Evolutionary conservation across 139 green algal species (phyloP).

Genomic region (Chlamydomonas urium): DNA sequence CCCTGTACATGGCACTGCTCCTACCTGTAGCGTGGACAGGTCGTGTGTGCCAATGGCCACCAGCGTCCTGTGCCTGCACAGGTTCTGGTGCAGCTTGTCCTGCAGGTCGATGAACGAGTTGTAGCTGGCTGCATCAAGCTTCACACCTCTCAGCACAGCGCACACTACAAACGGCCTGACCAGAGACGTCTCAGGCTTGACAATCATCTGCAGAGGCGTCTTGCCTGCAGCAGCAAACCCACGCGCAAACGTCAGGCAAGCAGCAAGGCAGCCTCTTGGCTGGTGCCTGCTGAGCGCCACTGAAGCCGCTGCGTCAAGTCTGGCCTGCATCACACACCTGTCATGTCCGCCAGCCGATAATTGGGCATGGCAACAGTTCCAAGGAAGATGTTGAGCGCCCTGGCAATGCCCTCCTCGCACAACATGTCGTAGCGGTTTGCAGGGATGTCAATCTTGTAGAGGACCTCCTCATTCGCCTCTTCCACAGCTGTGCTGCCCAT

Average conservation of each 20-base stretch:
- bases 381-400: slow-evolving; percentile 94
- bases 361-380: slow-evolving; percentile 45
- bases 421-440: slow-evolving; percentile 99
- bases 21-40: slow-evolving; percentile 70
- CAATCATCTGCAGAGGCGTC: slow-evolving; percentile 57
- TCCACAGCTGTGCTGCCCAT: slow-evolving; percentile 12
- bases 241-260: too few relatives aligned
- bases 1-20: too few relatives aligned
- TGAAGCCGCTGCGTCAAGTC: too few relatives aligned
- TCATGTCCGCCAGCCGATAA: slow-evolving; percentile 79
- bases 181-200: slow-evolving; percentile 86
- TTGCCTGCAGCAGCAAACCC: slow-evolving; percentile 53
- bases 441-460: slow-evolving; percentile 99
- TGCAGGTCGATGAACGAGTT: slow-evolving; percentile 97
- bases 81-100: slow-evolving; percentile 98
- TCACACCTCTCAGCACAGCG: slow-evolving; percentile 87
- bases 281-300: too few relatives aligned
- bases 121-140: slow-evolving; percentile 83
- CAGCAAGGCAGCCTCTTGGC: too few relatives aligned
- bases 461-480: slow-evolving; percentile 72
- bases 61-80: slow-evolving; percentile 91
- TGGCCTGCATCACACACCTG: too few relatives aligned
- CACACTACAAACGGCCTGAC: slow-evolving; percentile 94
- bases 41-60: slow-evolving; percentile 99
- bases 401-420: slow-evolving; percentile 94